Base-by-base conservation (phyloP, 345 rosid genomes). In the Linum trigynum region DNA sequence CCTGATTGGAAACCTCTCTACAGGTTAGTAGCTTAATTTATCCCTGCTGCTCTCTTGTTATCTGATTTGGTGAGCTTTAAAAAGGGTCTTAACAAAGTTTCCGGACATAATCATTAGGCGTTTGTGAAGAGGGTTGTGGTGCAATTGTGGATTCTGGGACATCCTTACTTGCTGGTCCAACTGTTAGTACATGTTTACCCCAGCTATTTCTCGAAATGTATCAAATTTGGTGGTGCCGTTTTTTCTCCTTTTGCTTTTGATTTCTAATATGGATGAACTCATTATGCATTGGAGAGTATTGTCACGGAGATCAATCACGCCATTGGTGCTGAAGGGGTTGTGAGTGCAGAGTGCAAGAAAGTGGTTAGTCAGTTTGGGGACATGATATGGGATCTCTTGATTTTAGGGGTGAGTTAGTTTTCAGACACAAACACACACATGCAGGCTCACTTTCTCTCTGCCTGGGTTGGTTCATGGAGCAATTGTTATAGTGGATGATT, bases 121-220 rank as follows among this genome's bases (percentile, higher is more conserved):
- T 80, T 48, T 90, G 95, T 61, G 70, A 51, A 15, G 71, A 66
- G 38, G 85, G 92, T 7, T 90, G 97, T 65, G 87, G 81, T 66
- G 92, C 86, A 58, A 82, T 87, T 63, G 80, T 86, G 74, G 95
- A 87, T 75, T 84, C 95, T 1, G 97, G 95, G 69, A 87, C 87
- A 64, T 86, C 90, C 72, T 78, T 87, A 70, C 79, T 90, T 38
- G 90, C 85, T 65, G 97, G 95, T 62, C 97, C 90, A 66, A 81
- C 88, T 4, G 97, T 87, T 83, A 6, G 79, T 40, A 12, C 39
- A 62, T 41, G 32, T 23, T 23, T 23, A 23, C 32, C 1, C 32
- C 32, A 23, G 32, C 32, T 23, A 23, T 23, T 23, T 23, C 32
- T 0, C 32, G 32, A 23, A 23, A 23, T 23, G 32, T 23, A 23